Evolutionary conservation across 257 asterid genomes (phyloP).

Genomic region (Thymus quinquecostatus): DNA sequence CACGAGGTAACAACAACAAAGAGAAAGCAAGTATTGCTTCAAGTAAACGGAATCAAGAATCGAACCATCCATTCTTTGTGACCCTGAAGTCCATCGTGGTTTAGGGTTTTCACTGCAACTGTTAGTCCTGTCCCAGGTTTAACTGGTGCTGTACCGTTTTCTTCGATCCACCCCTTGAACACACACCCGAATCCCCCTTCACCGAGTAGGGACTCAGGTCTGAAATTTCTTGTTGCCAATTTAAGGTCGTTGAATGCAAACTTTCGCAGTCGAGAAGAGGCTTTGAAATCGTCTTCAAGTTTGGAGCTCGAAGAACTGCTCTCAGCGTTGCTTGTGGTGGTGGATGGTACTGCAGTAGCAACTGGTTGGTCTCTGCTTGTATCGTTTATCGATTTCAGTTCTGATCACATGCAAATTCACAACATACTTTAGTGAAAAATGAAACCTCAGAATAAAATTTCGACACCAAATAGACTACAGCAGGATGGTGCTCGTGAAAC

Average conservation of each 20-base stretch:
- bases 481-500: neutral
- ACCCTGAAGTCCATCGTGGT: slow-evolving; percentile 98
- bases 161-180: slow-evolving; percentile 98
- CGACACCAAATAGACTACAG: neutral
- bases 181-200: slow-evolving; percentile 99
- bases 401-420: slow-evolving; percentile 45
- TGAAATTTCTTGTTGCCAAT: slow-evolving; percentile 86
- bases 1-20: slow-evolving; percentile 5
- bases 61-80: slow-evolving; percentile 99
- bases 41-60: slow-evolving; percentile 26
- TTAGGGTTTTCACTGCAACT: slow-evolving; percentile 94
- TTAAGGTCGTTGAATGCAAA: slow-evolving; percentile 87
- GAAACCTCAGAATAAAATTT: neutral
- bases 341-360: slow-evolving; percentile 61
- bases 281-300: slow-evolving; percentile 86
- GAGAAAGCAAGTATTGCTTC: slow-evolving; percentile 16
- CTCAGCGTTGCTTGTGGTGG: slow-evolving; percentile 71
- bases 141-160: slow-evolving; percentile 98
- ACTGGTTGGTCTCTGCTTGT: slow-evolving; percentile 70
- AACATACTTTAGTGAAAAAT: slow-evolving; percentile 7
- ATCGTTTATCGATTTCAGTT: slow-evolving; percentile 66
- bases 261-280: slow-evolving; percentile 83
- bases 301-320: slow-evolving; percentile 74
- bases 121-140: slow-evolving; percentile 99
- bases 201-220: slow-evolving; percentile 98